Evolutionary conservation across 306 rosid genomes (phyloP), one percentile per base, ranked within the genome.

Genomic region (Mimosa bimucronata): DNA sequence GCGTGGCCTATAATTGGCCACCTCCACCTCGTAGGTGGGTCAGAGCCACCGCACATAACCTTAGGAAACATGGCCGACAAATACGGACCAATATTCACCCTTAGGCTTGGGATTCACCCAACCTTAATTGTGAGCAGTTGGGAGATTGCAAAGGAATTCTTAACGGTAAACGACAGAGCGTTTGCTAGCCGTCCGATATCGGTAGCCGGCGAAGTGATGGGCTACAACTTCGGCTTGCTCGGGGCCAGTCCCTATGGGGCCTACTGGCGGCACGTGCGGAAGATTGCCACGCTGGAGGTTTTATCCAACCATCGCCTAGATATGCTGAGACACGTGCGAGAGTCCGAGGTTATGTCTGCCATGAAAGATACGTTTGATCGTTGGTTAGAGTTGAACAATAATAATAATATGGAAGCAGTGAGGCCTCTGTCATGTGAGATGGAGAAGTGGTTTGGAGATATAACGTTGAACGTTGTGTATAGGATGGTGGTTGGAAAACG

Each of bases 191-290:
- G 82, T 6, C 86, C 82, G 0, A 73, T 73, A 42, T 1, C 6
- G 3, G 1, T 78, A 1, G 79, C 76, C 13, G 19, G 31, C 0
- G 38, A 83, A 64, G 26, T 78, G 14, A 16, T 83, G 76, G 83
- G 80, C 70, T 68, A 68, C 34, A 21, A 68, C 21, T 41, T 12
- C 34, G 9, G 52, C 73, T 3, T 68, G 88, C 2, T 87, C 0
- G 87, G 74, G 3, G 66, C 73, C 46, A 77, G 77, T 5, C 84
- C 82, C 1, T 87, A 87, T 15, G 73, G 89, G 8, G n/a, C 82
- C 0, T 81, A 83, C 1, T 89, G 92, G 92, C 89, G 92, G 19
- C 28, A 58, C 0, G 12, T 83, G 7, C 88, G 90, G 4, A 89
- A 85, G 75, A 74, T 87, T 3, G 75, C 85, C 26, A 73, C 73